These are phyloP conservation scores for Polyporus arcularius DNA, from an alignment of 768 basidiomycete genomes.

Conservation along the genomic window DNA sequence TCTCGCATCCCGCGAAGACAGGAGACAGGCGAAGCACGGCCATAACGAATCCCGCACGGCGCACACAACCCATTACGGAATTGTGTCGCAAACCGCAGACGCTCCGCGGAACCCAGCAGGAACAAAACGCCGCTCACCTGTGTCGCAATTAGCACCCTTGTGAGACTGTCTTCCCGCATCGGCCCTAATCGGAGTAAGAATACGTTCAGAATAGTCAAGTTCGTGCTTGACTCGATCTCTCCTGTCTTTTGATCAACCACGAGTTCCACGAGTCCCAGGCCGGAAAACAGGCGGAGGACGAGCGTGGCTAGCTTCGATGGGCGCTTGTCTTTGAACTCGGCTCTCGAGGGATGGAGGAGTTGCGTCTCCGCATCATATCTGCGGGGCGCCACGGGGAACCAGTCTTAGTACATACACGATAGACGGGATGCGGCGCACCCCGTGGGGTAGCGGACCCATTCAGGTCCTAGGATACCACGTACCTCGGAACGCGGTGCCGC, in stretches of 20 bases:
- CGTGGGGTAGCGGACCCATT: constrained; percentile 5
- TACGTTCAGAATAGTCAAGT: constrained; percentile 90
- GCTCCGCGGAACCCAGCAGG: neutral
- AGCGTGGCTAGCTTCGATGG: constrained; percentile 56
- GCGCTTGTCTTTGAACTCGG: constrained; percentile 54
- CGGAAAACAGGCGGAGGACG: constrained; percentile 59
- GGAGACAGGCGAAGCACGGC: too few species aligned
- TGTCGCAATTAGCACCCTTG: constrained; percentile 66
- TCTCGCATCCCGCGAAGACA: too few species aligned
- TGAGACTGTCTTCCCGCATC: constrained; percentile 82
- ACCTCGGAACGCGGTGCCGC: constrained; percentile 91
- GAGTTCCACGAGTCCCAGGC: constrained; percentile 68
- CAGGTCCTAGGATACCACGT: constrained; percentile 26
- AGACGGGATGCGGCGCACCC: neutral
- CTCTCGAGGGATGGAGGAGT: constrained; percentile 76
- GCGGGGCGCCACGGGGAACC: constrained; percentile 4
- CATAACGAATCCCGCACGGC: too few species aligned
- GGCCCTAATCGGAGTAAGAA: constrained; percentile 80
- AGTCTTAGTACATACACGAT: neutral
- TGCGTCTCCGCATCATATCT: constrained; percentile 80
- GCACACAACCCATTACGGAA: too few species aligned
- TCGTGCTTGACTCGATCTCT: constrained; percentile 70
- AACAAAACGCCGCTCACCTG: constrained; percentile 52
- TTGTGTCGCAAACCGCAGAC: neutral
- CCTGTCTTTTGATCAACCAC: constrained; percentile 55